phyloP scores from a whole-genome alignment of 2,329 filamentous ascomycete species.

The Geosmithia flava region DNA sequence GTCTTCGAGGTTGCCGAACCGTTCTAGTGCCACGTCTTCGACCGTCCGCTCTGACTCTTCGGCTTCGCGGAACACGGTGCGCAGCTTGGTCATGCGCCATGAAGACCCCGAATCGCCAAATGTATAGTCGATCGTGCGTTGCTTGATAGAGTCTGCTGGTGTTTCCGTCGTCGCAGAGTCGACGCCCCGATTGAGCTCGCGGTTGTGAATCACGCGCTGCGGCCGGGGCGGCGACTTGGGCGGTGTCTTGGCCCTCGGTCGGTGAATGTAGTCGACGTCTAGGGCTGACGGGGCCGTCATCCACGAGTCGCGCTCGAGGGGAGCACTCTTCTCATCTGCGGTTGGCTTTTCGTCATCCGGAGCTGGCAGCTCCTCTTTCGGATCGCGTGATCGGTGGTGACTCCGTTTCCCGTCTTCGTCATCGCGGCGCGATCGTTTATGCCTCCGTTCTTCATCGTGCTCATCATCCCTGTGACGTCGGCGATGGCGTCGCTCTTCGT shows the following conservation, averaged over 20 bases:
- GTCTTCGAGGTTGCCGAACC: constrained; percentile 67
- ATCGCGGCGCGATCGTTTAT: constrained; percentile 8
- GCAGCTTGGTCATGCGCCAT: constrained; percentile 95
- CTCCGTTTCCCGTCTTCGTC: constrained; percentile 17
- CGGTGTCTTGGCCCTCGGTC: constrained; percentile 37
- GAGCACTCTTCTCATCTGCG: constrained; percentile 14
- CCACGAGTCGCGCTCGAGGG: constrained; percentile 70
- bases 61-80: constrained; percentile 69
- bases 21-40: constrained; percentile 73
- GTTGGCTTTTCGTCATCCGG: constrained; percentile 22
- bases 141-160: constrained; percentile 7
- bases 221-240: constrained; percentile 51
- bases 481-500: constrained; percentile 15
- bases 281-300: constrained; percentile 81
- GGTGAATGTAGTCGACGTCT: constrained; percentile 72
- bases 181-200: constrained; percentile 56
- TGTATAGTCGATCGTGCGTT: constrained; percentile 54
- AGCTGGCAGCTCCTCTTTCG: constrained; percentile 36
- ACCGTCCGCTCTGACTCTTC: constrained; percentile 59
- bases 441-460: background rate
- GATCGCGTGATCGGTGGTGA: constrained; percentile 18
- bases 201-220: constrained; percentile 60
- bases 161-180: constrained; percentile 1
- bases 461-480: constrained; percentile 11
- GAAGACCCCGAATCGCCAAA: constrained; percentile 85